These are phyloP conservation scores for Saccharum officinarum DNA, from an alignment of 176 grass and related monocot species.

Conservation along the genomic window DNA sequence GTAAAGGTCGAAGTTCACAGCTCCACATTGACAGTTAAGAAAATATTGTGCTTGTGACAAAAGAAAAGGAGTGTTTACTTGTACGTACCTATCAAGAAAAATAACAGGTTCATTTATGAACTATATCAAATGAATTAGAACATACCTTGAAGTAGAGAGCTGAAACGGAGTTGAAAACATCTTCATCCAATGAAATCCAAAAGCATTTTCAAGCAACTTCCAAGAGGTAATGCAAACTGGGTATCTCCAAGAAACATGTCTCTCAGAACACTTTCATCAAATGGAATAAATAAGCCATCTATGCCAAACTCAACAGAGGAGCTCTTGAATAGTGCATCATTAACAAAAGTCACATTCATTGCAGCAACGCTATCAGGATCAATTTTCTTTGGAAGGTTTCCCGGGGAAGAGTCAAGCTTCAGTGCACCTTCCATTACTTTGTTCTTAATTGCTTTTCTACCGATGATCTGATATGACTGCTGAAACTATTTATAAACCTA, in stretches of 20 bases:
- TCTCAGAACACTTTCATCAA: slow-evolving; percentile 19
- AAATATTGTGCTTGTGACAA: no score
- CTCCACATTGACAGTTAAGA: no score
- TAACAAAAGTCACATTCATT: slow-evolving; percentile 87
- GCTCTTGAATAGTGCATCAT: slow-evolving; percentile 67
- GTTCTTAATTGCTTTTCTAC: slow-evolving; percentile 74
- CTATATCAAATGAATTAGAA: no score
- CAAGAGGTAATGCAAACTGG: slow-evolving; percentile 42
- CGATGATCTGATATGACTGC: slow-evolving; percentile 74
- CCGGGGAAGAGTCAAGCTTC: slow-evolving; percentile 77
- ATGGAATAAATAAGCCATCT: slow-evolving; percentile 78
- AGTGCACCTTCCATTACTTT: slow-evolving; percentile 69
- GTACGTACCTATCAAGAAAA: no score
- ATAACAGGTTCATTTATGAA: no score
- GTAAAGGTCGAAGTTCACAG: no score
- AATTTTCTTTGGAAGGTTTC: slow-evolving; percentile 82
- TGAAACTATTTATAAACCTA: slow-evolving; percentile 85
- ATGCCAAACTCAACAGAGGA: slow-evolving; percentile 92
- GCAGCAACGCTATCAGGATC: slow-evolving; percentile 62
- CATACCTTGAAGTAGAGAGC: no score
- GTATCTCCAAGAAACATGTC: slow-evolving; percentile 32
- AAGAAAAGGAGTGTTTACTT: no score
- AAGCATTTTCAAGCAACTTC: slow-evolving; percentile 65
- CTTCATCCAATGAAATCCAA: slow-evolving; percentile 90
- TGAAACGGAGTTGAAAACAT: no score